phyloP scores from a whole-genome alignment of 2,329 filamentous ascomycete genomes.

The Cercospora zeina region DNA sequence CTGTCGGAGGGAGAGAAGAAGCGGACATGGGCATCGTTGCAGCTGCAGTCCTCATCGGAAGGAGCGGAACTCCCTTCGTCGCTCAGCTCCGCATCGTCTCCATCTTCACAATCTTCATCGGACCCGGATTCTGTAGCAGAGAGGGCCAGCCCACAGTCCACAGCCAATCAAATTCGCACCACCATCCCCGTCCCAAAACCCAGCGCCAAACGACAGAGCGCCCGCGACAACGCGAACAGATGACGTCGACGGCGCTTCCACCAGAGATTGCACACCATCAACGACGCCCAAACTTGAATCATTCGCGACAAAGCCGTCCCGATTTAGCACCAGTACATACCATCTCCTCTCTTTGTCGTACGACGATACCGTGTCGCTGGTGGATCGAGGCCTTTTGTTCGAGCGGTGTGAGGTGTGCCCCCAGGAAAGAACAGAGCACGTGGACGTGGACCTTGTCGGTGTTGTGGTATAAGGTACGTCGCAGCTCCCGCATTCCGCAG shows the following conservation, averaged over 20 bases:
- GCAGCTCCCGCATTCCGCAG: not conserved
- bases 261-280: not conserved
- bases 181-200: not conserved
- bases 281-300: not conserved
- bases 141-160: not conserved
- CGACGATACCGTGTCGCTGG: not conserved
- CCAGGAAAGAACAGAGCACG: no score
- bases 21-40: not conserved
- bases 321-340: not conserved
- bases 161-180: not conserved
- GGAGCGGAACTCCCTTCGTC: not conserved
- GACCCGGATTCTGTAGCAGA: not conserved
- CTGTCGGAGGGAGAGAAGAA: not conserved
- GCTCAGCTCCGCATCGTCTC: not conserved
- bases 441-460: not conserved
- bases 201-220: not conserved
- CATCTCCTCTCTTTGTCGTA: not conserved
- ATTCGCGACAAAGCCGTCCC: slow-evolving; percentile 1
- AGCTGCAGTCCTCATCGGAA: not conserved
- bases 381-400: not conserved
- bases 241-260: not conserved
- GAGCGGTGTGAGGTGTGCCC: no score
- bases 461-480: not conserved
- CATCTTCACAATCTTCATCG: not conserved
- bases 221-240: no score